Evolutionary conservation across 1,139 yeast genomes (phyloP).

Genomic region (Groenewaldozyma auringiensis): DNA sequence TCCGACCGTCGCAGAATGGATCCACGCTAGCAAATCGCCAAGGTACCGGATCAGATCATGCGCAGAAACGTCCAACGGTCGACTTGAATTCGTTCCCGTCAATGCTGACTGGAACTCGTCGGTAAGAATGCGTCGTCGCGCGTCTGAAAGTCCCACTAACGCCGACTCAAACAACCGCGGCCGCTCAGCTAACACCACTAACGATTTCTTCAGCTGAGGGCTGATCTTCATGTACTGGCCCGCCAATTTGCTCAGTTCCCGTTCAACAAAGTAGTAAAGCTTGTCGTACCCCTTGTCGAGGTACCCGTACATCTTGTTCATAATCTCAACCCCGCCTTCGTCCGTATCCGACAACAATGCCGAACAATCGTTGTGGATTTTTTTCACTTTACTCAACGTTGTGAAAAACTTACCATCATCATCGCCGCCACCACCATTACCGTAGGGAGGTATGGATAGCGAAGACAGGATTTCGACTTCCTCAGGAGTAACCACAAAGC

Average conservation of each 20-base stretch:
- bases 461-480: constrained; percentile 42
- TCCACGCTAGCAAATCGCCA: constrained; percentile 84
- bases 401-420: constrained; percentile 54
- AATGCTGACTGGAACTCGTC: constrained; percentile 47
- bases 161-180: constrained; percentile 32
- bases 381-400: constrained; percentile 53
- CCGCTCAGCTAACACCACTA: constrained; percentile 31
- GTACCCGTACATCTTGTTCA: constrained; percentile 51
- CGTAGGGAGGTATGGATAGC: constrained; percentile 23
- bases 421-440: too few relatives aligned
- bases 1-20: constrained; percentile 82
- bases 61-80: constrained; percentile 59
- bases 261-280: constrained; percentile 35
- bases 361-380: constrained; percentile 60
- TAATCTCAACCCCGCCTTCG: constrained; percentile 55
- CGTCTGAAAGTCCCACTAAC: constrained; percentile 26
- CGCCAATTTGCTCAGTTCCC: constrained; percentile 27
- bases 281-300: constrained; percentile 48
- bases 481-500: constrained; percentile 62
- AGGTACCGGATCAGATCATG: constrained; percentile 77
- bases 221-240: constrained; percentile 23
- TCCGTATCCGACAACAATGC: constrained; percentile 60
- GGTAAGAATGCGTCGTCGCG: constrained; percentile 26
- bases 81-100: constrained; percentile 34
- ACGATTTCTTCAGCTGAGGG: constrained; percentile 23